Conservation (phyloP, 2,329 filamentous ascomycete genomes). For the Colletotrichum sp. region DNA sequence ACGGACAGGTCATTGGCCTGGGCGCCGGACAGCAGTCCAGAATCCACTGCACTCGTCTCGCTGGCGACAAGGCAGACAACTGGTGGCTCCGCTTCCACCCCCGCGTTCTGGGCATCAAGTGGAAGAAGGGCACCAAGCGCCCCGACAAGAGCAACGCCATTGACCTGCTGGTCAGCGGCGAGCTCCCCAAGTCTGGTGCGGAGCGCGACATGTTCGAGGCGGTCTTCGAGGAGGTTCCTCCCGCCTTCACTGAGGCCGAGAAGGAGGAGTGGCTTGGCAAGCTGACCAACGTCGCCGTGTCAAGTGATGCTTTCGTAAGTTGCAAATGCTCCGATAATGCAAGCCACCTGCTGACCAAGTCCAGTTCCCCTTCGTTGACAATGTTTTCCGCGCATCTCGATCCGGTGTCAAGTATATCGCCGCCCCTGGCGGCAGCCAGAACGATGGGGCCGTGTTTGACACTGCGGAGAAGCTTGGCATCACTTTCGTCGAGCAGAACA, state of each 20-base stretch:
- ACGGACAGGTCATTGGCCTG: conserved; percentile 92
- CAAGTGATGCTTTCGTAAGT: conserved; percentile 93
- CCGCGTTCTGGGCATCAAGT: conserved; percentile 85
- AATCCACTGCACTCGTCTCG: conserved; percentile 97
- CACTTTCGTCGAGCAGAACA: conserved; percentile 94
- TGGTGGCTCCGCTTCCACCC: conserved; percentile 99
- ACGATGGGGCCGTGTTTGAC: conserved; percentile 81
- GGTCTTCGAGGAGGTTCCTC: conserved; percentile 88
- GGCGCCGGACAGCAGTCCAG: conserved; percentile 96
- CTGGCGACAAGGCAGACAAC: conserved; percentile 98
- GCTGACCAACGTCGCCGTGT: conserved; percentile 82
- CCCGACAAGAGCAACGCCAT: conserved; percentile 98
- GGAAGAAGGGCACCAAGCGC: conserved; percentile 97
- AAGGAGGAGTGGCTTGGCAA: conserved; percentile 84
- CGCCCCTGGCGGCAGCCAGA: conserved; percentile 88
- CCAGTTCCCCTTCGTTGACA: conserved; percentile 97
- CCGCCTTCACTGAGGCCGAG: conserved; percentile 83
- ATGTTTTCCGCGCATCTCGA: conserved; percentile 87
- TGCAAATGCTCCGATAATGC: not conserved
- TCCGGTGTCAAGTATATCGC: conserved; percentile 97
- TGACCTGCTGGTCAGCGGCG: conserved; percentile 89
- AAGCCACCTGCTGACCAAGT: conserved; percentile 26
- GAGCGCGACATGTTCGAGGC: conserved; percentile 88
- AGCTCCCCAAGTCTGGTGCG: conserved; percentile 81
- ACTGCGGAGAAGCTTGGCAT: conserved; percentile 92